Evolutionary conservation across 768 basidiomycete species (phyloP).

Genomic region (Rubroboletus pulcherrimus): DNA sequence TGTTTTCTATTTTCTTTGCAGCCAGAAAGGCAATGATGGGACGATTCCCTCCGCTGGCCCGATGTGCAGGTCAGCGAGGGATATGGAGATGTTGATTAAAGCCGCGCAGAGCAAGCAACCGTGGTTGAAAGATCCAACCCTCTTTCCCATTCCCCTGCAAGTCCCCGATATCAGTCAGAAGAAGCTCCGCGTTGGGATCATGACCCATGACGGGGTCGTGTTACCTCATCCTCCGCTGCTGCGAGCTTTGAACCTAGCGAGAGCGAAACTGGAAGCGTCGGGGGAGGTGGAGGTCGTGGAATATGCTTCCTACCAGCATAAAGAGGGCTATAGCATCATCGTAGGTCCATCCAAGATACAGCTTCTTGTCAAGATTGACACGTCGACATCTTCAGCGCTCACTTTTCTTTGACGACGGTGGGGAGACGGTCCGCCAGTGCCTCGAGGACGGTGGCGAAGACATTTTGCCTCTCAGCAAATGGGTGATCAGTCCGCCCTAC

Average conservation of each 20-base stretch:
- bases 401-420: slow-evolving; percentile 40
- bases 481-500: slow-evolving; percentile 31
- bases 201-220: slow-evolving; percentile 36
- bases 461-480: slow-evolving; percentile 34
- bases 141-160: slow-evolving; percentile 28
- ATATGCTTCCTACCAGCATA: slow-evolving; percentile 36
- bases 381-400: slow-evolving; percentile 21
- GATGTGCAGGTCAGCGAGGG: slow-evolving; percentile 28
- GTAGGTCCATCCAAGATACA: slow-evolving; percentile 8
- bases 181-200: slow-evolving; percentile 28
- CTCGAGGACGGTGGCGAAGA: slow-evolving; percentile 32
- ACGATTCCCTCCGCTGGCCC: slow-evolving; percentile 13
- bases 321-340: slow-evolving; percentile 32
- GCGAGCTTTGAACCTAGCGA: slow-evolving; percentile 37
- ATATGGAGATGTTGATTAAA: slow-evolving; percentile 20
- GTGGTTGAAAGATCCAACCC: slow-evolving; percentile 37
- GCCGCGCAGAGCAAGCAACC: slow-evolving; percentile 32
- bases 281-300: slow-evolving; percentile 34
- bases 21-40: slow-evolving; percentile 27
- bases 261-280: slow-evolving; percentile 34
- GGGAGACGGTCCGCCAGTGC: slow-evolving; percentile 20
- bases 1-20: slow-evolving; percentile 10
- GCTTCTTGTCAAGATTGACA: neutral
- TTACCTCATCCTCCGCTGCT: slow-evolving; percentile 39
- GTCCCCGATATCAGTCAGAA: slow-evolving; percentile 25